Conservation (phyloP, 2,329 filamentous ascomycete species). For the Monosporascus sp. region DNA sequence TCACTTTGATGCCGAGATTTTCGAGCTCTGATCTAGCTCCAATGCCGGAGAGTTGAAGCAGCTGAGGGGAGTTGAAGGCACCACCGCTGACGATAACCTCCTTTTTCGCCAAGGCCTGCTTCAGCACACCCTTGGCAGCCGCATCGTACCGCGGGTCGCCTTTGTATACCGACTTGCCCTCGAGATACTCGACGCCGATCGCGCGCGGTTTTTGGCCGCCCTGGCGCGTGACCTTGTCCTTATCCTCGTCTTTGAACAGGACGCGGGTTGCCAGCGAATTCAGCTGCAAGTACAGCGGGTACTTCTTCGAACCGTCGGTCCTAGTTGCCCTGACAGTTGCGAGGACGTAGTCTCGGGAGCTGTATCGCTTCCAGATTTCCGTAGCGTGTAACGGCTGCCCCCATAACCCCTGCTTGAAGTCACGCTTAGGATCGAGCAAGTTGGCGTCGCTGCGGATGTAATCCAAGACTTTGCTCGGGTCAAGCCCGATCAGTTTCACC, state of each 20-base stretch:
- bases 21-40: conserved; percentile 36
- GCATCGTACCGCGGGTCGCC: conserved; percentile 28
- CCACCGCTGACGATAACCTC: conserved; percentile 50
- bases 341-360: conserved; percentile 32
- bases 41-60: conserved; percentile 43
- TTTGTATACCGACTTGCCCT: conserved; percentile 28
- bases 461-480: conserved; percentile 16
- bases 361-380: conserved; percentile 21
- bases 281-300: conserved; percentile 35
- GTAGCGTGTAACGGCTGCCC: too few relatives aligned
- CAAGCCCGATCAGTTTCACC: conserved; percentile 14
- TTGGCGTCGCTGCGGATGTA: conserved; percentile 22
- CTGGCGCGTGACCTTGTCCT: too few relatives aligned
- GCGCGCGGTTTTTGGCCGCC: conserved; percentile 17
- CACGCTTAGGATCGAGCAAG: conserved; percentile 18
- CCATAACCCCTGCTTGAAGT: conserved; percentile 20
- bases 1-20: conserved; percentile 32
- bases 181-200: conserved; percentile 22
- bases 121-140: conserved; percentile 21
- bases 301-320: conserved; percentile 37
- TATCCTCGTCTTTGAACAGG: conserved; percentile 16
- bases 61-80: conserved; percentile 45
- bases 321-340: too few relatives aligned
- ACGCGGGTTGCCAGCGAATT: conserved; percentile 23
- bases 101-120: conserved; percentile 22